A percentile compares a stretch with the other conserved stretches of the same genome.
phyloP scores from a whole-genome alignment of 495 filamentous ascomycete genomes.

The Tuber aestivum region DNA sequence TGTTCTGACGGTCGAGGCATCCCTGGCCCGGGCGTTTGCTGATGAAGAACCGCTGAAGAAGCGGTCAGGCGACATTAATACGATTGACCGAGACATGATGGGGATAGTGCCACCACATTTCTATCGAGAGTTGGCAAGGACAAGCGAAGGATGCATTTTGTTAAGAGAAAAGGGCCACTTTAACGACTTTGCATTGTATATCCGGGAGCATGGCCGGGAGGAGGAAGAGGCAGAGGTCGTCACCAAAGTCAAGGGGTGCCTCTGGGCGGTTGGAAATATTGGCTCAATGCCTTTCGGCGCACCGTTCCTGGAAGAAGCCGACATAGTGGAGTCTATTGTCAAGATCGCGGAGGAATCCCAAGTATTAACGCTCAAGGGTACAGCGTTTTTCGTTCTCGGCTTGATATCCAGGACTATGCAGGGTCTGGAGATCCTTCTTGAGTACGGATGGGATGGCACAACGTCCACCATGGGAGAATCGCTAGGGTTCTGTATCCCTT shows the following conservation, averaged over 20 bases:
- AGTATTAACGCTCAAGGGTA: constrained; percentile 86
- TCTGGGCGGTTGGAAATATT: constrained; percentile 97
- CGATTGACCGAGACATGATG: constrained; percentile 56
- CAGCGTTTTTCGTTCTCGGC: constrained; percentile 91
- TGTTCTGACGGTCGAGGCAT: constrained; percentile 89
- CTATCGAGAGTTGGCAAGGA: constrained; percentile 89
- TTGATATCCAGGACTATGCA: constrained; percentile 88
- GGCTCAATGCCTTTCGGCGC: constrained; percentile 97
- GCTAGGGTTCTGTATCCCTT: constrained; percentile 78
- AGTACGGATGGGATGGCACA: constrained; percentile 86
- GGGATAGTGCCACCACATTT: constrained; percentile 87
- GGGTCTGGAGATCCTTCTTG: constrained; percentile 78
- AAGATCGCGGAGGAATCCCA: constrained; percentile 78
- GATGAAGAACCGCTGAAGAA: constrained; percentile 53
- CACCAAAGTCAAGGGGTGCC: constrained; percentile 89
- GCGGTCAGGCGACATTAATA: constrained; percentile 35
- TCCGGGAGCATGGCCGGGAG: constrained; percentile 74
- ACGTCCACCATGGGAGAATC: constrained; percentile 75
- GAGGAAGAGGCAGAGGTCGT: constrained; percentile 80
- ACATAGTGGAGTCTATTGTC: constrained; percentile 79
- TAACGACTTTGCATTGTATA: constrained; percentile 80
- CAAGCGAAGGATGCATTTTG: constrained; percentile 82
- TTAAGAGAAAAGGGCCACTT: constrained; percentile 92
- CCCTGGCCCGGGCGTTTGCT: constrained; percentile 79
- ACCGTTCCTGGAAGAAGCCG: constrained; percentile 78